phyloP scores from a whole-genome alignment of 805 yeast genomes.

The Saccharomycopsis schoenii region DNA sequence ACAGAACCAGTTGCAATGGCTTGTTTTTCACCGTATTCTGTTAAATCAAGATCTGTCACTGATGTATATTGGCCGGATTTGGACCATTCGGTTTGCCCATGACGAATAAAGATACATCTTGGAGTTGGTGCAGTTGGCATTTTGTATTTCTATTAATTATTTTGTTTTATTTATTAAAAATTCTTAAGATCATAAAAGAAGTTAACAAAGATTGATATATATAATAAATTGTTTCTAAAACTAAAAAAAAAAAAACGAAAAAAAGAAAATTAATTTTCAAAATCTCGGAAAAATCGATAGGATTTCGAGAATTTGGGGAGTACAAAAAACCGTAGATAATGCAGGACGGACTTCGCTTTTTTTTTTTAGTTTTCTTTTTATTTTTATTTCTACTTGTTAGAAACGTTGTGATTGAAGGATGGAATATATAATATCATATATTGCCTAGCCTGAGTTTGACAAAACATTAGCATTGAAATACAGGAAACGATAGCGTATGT shows the following conservation, averaged over 20 bases:
- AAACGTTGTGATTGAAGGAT: no score
- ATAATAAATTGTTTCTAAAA: no score
- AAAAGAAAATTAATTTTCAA: no score
- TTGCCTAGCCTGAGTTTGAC: no score
- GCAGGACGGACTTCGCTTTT: background rate
- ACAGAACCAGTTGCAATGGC: constrained; percentile 65
- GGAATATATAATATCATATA: no score
- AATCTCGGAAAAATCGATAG: background rate
- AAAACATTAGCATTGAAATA: no score
- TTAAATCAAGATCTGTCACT: constrained; percentile 68
- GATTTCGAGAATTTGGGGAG: background rate
- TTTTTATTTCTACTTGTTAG: background rate
- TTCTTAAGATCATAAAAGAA: no score
- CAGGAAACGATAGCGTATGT: no score
- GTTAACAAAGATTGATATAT: no score
- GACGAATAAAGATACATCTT: constrained; percentile 64
- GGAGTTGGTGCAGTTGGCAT: constrained; percentile 39
- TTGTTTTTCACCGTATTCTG: constrained; percentile 67
- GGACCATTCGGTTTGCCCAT: constrained; percentile 95
- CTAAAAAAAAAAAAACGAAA: no score
- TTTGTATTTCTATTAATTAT: background rate
- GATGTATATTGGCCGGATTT: constrained; percentile 86
- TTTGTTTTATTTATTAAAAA: no score
- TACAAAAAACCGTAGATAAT: background rate
- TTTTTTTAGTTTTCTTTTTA: background rate